Base-by-base conservation (phyloP, 495 filamentous ascomycete genomes). In the Halenospora varia region DNA sequence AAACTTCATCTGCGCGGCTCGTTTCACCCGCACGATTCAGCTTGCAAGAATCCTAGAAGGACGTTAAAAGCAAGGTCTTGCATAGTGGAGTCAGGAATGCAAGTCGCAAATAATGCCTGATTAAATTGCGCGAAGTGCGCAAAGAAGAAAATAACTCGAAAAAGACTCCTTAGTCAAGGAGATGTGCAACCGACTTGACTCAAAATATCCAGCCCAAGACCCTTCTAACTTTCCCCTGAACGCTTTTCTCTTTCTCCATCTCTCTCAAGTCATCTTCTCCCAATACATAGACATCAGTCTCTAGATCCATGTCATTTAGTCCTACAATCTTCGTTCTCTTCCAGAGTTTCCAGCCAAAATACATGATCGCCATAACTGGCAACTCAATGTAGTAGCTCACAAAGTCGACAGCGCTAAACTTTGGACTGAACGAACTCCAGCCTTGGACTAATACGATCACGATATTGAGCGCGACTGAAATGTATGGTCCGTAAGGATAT, bases 361-460 rank as follows among this genome's bases (percentile, higher is more conserved):
- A 84, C 19, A 82, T 72, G 1, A 55, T 55, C 0, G 74, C 45
- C 40, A 84, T 76, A 23, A 85, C 73, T 0, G 81, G 80, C 25
- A 87, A 77, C 46, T 83, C 78, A 48, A 77, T 77, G 40, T 47
- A 62, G 62, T 61, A 82, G 76, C 54, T 75, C 66, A 83, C 73
- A 65, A 83, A 83, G 53, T 77, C 70, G 9, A 82, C 76, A 1
- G 59, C 63, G 25, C 70, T 64, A 59, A 82, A 83, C n/a, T 48
- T 64, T 1, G 78, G 78, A 40, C 75, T 80, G 65, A 83, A 83
- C 51, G 73, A 76, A 24, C 71, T 75, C 82, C 82, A 85, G 11
- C 82, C 82, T 61, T 85, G 83, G 0, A 85, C 76, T 9, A 84
- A 73, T 24, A 85, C 73, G 8, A 85, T 73, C 24, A 85, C 73